Evolutionary conservation across 306 rosid genomes (phyloP).

Genomic region (Fragaria iinumae): DNA sequence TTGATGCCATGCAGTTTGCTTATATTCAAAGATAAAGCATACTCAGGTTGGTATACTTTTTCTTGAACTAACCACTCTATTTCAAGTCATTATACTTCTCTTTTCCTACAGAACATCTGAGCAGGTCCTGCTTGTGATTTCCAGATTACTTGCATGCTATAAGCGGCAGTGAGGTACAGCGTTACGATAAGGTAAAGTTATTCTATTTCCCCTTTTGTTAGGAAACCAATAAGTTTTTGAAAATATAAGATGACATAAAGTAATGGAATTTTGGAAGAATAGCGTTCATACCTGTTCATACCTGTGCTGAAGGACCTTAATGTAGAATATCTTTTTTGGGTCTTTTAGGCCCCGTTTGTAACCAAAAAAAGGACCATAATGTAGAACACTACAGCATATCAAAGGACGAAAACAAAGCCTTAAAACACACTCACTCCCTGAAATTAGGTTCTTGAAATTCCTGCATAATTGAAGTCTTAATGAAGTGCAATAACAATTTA

Average conservation of each 20-base stretch:
- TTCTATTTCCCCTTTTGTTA: neutral
- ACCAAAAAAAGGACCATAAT: neutral
- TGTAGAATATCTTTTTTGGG: no score
- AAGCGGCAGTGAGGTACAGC: conserved; percentile 46
- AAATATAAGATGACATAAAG: neutral
- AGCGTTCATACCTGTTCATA: no score
- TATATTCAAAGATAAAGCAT: conserved; percentile 81
- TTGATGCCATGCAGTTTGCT: conserved; percentile 84
- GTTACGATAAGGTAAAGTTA: conserved; percentile 56
- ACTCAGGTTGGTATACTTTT: conserved; percentile 52
- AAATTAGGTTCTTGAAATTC: neutral
- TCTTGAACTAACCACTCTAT: conserved; percentile 1
- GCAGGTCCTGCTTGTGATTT: conserved; percentile 20
- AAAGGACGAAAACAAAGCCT: neutral
- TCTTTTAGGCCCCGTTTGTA: no score
- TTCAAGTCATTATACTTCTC: neutral
- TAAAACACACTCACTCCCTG: neutral
- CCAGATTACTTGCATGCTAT: conserved; percentile 90
- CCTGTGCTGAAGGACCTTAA: neutral
- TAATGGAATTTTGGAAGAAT: neutral
- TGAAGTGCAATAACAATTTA: neutral
- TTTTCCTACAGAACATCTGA: conserved; percentile 4
- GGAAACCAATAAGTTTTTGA: neutral
- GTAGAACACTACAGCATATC: neutral
- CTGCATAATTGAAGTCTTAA: neutral